These are phyloP conservation scores for Tetrapisispora namnaoensis DNA, from an alignment of 805 yeast species.

Conservation along the genomic window DNA sequence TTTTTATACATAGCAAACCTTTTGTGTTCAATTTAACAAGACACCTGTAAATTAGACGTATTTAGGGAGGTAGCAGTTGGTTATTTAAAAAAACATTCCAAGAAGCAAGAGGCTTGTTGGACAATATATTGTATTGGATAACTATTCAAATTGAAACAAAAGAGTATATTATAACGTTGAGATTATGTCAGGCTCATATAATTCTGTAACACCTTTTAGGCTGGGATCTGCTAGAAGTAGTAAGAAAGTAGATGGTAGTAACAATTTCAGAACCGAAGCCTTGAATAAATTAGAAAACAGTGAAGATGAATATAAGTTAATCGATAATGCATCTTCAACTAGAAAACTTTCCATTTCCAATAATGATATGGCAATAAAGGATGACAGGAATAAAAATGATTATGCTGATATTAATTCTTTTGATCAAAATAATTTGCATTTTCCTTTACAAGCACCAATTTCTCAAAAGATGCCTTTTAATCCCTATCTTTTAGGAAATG, in stretches of 20 bases:
- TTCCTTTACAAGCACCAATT: not conserved
- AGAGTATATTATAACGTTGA: not conserved
- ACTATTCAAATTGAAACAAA: not conserved
- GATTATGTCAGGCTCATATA: conserved; percentile 9
- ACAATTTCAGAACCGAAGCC: not conserved
- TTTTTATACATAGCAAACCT: too few relatives aligned
- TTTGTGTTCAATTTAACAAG: too few relatives aligned
- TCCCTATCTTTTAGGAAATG: not conserved
- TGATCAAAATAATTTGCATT: not conserved
- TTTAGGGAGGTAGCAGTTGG: too few relatives aligned
- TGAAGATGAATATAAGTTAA: conserved; percentile 1
- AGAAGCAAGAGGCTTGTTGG: not conserved
- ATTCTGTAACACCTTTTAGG: conserved; percentile 20
- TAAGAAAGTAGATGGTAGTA: not conserved
- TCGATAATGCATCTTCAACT: conserved; percentile 1
- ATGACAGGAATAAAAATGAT: not conserved
- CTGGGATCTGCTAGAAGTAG: conserved; percentile 11
- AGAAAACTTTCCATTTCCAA: too few relatives aligned
- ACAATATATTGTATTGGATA: not conserved
- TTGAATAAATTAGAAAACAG: not conserved
- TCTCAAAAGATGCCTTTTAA: not conserved
- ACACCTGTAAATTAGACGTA: too few relatives aligned
- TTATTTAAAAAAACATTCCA: too few relatives aligned
- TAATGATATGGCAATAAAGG: not conserved
- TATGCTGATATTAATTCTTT: not conserved